A percentile compares a stretch with the other conserved stretches of the same genome.
Evolutionary conservation across 1,284 basidiomycete species (phyloP).

Genomic region (Cerioporus squamosus): DNA sequence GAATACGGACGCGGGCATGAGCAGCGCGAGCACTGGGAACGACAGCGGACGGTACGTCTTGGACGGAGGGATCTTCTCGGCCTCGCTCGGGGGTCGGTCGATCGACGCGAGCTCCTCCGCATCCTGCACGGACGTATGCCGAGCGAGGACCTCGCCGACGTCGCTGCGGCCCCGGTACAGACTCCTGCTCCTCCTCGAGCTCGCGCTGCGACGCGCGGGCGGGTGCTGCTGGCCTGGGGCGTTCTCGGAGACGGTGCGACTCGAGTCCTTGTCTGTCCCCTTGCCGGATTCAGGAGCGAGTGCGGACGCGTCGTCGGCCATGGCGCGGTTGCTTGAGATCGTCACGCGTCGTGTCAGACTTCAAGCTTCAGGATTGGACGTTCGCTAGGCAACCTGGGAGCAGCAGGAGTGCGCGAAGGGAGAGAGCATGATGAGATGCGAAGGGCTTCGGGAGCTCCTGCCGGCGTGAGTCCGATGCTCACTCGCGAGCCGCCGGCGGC

Average conservation of each 20-base stretch:
- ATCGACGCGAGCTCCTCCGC: slow-evolving; percentile 52
- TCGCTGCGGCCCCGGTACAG: slow-evolving; percentile 8
- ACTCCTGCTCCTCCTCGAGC: background rate
- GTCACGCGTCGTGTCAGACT: too few relatives aligned
- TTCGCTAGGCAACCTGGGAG: too few relatives aligned
- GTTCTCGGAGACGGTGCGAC: slow-evolving; percentile 5
- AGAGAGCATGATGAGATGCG: too few relatives aligned
- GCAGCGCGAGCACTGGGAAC: slow-evolving; percentile 65
- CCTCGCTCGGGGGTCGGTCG: slow-evolving; percentile 53
- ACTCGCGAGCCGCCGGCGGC: too few relatives aligned
- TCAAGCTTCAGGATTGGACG: too few relatives aligned
- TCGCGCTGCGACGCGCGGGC: background rate
- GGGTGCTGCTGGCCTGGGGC: background rate
- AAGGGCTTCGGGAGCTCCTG: too few relatives aligned
- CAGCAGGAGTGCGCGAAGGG: too few relatives aligned
- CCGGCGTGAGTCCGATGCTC: too few relatives aligned
- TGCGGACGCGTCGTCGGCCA: too few relatives aligned
- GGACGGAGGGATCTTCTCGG: slow-evolving; percentile 44
- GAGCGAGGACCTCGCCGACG: slow-evolving; percentile 40
- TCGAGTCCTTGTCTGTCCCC: background rate
- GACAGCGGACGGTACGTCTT: slow-evolving; percentile 65
- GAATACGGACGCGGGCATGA: slow-evolving; percentile 79
- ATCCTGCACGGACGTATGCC: slow-evolving; percentile 38
- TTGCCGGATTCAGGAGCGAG: too few relatives aligned
- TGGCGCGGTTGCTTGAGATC: too few relatives aligned